phyloP scores from a whole-genome alignment of 2,329 filamentous ascomycete genomes.

The Graphium sp. region DNA sequence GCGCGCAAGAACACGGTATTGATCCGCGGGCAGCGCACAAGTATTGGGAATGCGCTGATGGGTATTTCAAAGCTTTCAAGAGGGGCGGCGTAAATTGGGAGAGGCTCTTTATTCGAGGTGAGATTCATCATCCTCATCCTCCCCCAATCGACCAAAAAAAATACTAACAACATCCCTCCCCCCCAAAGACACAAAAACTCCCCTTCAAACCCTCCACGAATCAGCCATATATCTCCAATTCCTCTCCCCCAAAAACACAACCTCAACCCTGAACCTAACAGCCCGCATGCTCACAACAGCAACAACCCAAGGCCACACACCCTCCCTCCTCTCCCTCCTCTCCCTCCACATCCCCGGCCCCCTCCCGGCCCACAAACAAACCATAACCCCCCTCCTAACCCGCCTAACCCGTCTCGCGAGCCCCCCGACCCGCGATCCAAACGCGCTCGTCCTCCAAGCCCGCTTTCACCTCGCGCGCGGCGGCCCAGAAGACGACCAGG shows the following conservation, averaged over 20 bases:
- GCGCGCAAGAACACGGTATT: too few relatives aligned
- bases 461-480: constrained; percentile 1
- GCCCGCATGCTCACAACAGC: constrained; percentile 14
- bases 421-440: constrained; percentile 12
- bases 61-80: constrained; percentile 2
- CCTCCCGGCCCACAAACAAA: too few relatives aligned
- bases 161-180: neutral
- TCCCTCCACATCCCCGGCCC: constrained; percentile 7
- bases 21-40: constrained; percentile 1
- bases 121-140: constrained; percentile 1
- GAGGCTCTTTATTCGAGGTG: constrained; percentile 2
- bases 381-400: constrained; percentile 10
- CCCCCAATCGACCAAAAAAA: neutral
- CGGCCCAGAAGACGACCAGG: neutral
- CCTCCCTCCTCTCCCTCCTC: constrained; percentile 11
- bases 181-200: neutral
- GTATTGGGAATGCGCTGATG: constrained; percentile 2
- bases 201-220: constrained; percentile 2
- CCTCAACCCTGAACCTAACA: constrained; percentile 7
- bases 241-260: neutral
- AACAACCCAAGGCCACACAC: constrained; percentile 12
- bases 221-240: constrained; percentile 3
- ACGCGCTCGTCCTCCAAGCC: constrained; percentile 17
- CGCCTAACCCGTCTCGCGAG: constrained; percentile 16
- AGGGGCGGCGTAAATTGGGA: constrained; percentile 3